Conservation (phyloP, 306 rosid genomes). For the Nissolia schottii region DNA sequence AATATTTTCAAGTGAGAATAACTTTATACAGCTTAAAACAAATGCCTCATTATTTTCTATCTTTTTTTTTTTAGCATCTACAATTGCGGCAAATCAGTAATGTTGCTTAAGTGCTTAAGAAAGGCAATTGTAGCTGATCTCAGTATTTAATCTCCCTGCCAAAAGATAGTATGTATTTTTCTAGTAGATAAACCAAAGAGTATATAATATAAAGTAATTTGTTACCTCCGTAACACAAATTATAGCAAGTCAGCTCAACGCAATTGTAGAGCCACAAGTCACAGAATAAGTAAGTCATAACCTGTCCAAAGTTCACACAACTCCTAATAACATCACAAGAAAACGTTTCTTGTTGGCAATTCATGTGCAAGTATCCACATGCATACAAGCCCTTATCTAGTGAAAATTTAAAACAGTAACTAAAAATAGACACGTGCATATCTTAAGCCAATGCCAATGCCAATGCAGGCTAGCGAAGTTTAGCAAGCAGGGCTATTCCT, state of each 20-base stretch:
- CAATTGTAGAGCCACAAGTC: slow-evolving; percentile 20
- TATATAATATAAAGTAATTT: background rate
- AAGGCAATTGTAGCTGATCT: background rate
- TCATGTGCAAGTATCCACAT: background rate
- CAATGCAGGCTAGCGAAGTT: background rate
- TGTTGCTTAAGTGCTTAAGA: background rate
- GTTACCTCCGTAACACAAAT: slow-evolving; percentile 1
- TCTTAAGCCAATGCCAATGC: background rate
- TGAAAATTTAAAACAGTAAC: background rate
- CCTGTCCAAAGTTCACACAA: slow-evolving; percentile 6
- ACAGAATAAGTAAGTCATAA: background rate
- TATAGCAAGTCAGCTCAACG: slow-evolving; percentile 22
- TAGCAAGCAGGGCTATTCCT: slow-evolving; percentile 31
- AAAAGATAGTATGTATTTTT: background rate
- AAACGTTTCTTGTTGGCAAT: background rate
- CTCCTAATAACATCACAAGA: background rate
- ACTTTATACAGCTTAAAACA: too few relatives aligned
- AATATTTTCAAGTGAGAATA: too few relatives aligned
- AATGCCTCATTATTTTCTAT: too few relatives aligned
- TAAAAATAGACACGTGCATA: background rate
- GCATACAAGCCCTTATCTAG: slow-evolving; percentile 1
- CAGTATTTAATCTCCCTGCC: background rate
- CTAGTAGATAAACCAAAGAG: background rate
- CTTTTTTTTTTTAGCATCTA: too few relatives aligned
- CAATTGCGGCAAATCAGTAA: too few relatives aligned